Evolutionary conservation across 139 green algal species (phyloP).

Genomic region (Pedinophyceae sp.): DNA sequence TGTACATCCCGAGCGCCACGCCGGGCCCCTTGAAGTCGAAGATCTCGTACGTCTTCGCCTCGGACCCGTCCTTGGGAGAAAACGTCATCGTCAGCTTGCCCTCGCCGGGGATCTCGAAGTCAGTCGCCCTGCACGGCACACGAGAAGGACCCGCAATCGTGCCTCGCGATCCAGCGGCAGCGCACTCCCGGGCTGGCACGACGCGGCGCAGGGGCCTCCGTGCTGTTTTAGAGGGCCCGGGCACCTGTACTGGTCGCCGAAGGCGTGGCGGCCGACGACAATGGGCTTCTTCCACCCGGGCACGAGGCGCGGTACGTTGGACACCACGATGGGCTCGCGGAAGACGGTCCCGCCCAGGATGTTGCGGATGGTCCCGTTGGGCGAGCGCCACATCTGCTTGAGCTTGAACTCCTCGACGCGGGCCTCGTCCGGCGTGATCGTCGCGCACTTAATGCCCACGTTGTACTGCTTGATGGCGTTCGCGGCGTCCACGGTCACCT

Average conservation of each 20-base stretch:
- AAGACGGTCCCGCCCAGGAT: constrained; percentile 85
- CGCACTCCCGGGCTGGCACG: no score
- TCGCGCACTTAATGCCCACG: constrained; percentile 95
- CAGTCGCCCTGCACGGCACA: no score
- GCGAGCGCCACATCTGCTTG: constrained; percentile 82
- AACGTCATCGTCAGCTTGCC: constrained; percentile 74
- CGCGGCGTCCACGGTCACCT: constrained; percentile 72
- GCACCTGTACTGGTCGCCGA: constrained; percentile 95
- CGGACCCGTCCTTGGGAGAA: constrained; percentile 30
- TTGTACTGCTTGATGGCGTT: constrained; percentile 66
- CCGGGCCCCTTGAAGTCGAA: constrained; percentile 43
- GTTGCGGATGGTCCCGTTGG: constrained; percentile 81
- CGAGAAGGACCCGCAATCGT: no score
- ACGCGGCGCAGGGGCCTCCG: no score
- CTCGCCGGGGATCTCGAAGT: constrained; percentile 48
- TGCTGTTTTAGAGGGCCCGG: no score
- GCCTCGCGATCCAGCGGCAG: no score
- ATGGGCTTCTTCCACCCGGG: constrained; percentile 82
- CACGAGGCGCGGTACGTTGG: constrained; percentile 83
- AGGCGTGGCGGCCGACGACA: constrained; percentile 86
- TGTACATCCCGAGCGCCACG: constrained; percentile 82
- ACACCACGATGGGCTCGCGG: constrained; percentile 85
- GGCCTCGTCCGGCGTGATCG: constrained; percentile 91
- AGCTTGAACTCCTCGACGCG: constrained; percentile 88
- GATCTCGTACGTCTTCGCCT: constrained; percentile 33